Conservation (phyloP, 306 rosid species). For the Casuarina glauca region DNA sequence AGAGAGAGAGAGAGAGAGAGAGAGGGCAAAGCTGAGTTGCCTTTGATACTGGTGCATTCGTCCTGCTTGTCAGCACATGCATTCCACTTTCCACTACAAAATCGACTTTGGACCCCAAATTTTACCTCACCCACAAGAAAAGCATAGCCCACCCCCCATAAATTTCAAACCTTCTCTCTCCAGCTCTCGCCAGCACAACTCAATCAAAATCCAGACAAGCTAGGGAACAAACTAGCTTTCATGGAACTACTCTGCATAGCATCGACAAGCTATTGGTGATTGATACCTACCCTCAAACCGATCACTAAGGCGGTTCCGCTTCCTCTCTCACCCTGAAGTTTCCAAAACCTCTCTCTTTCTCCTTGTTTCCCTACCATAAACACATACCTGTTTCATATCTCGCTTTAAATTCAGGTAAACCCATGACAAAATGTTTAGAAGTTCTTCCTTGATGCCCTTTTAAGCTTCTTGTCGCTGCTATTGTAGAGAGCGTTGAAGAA, state of each 20-base stretch:
- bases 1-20: conserved; percentile 36
- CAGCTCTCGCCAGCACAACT: conserved; percentile 32
- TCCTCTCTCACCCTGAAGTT: conserved; percentile 20
- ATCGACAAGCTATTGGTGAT: neutral
- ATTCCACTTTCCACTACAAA: conserved; percentile 92
- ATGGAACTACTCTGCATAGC: conserved; percentile 25
- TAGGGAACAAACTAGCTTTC: conserved; percentile 23
- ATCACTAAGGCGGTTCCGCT: conserved; percentile 11
- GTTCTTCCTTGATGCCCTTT: conserved; percentile 9
- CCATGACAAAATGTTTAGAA: conserved; percentile 12
- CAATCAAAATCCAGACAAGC: conserved; percentile 31
- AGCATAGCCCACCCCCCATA: conserved; percentile 67
- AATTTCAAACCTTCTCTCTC: conserved; percentile 45
- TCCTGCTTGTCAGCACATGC: conserved; percentile 97
- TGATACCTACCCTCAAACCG: conserved; percentile 22
- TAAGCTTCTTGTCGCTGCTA: neutral
- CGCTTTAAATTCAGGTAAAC: conserved; percentile 8
- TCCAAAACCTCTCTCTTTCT: conserved; percentile 14
- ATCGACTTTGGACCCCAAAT: conserved; percentile 82
- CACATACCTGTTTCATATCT: neutral
- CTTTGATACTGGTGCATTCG: conserved; percentile 82
- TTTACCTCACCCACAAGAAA: conserved; percentile 93
- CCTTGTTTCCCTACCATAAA: conserved; percentile 31
- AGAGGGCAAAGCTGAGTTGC: conserved; percentile 71
- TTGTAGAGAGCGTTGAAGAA: neutral